Base-by-base conservation (phyloP, 176 grass and related monocot species). In the Rhipidocladum racemiflorum region DNA sequence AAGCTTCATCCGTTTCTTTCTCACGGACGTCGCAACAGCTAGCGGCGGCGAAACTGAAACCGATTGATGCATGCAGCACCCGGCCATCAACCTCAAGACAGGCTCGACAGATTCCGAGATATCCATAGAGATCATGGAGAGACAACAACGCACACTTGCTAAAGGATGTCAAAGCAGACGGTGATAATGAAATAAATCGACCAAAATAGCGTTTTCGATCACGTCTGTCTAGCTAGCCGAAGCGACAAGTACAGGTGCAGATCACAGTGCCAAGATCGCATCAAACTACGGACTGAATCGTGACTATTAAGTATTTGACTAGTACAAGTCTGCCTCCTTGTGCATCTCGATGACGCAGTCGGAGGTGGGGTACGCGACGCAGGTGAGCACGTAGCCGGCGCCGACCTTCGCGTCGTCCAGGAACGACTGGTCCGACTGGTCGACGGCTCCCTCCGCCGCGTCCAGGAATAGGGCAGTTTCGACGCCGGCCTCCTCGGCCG, bases 281-380 rank as follows among this genome's bases (percentile, higher is more conserved):
- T 20, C 53, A 36, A 78, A 59, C 40, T 5, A 1, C 6, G 50
- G 18, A 25, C 4, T n/a, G 24, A 45, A 27, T 17, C 24, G 25
- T 43, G 44, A 6, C 38, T 68, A 43, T 51, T 17, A 15, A 17
- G 10, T 17, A 53, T n/a, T 21, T 40, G 3, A 3, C 29, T 61
- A 51, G 68, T 82, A 75, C 50, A 94, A 70, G 74, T 97, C 92
- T 0, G 86, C 79, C 86, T 97, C 92, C 86, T 85, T 88, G 84
- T 92, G 95, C 57, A 92, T 97, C 86, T 89, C 36, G 77, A 97
- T 91, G 84, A 93, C 88, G 71, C 91, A 38, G 81, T 97, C 82
- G 32, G 90, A 81, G 20, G 50, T 86, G 4, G 95, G 88, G 90
- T 89, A 94, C 2, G 95, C 90, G 68, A 83, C 81, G 81, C 95